Evolutionary conservation across 768 basidiomycete species (phyloP).

Genomic region (Leucocoprinus birnbaumii): DNA sequence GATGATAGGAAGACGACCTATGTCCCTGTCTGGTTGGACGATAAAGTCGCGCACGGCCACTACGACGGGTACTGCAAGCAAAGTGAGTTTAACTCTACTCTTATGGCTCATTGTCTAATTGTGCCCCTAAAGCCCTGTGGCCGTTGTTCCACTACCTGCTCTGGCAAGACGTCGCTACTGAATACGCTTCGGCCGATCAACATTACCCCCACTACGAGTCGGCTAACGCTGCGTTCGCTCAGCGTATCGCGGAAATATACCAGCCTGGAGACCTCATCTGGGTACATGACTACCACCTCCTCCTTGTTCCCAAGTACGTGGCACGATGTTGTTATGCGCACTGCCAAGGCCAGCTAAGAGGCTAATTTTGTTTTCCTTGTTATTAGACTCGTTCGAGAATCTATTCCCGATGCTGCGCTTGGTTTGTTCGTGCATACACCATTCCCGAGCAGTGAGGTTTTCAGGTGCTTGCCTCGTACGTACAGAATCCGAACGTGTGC

Average conservation of each 20-base stretch:
- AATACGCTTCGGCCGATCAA: constrained; percentile 81
- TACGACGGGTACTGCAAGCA: constrained; percentile 99
- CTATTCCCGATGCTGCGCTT: constrained; percentile 65
- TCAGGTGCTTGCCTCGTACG: constrained; percentile 87
- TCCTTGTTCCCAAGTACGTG: constrained; percentile 71
- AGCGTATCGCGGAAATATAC: constrained; percentile 70
- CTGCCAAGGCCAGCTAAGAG: background rate
- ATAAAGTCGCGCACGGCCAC: constrained; percentile 87
- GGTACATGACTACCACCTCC: constrained; percentile 95
- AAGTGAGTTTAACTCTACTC: constrained; percentile 51
- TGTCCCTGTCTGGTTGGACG: constrained; percentile 89
- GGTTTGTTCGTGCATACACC: constrained; percentile 98
- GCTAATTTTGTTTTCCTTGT: background rate
- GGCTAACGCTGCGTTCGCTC: constrained; percentile 84
- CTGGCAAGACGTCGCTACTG: constrained; percentile 94
- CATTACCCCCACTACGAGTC: constrained; percentile 80
- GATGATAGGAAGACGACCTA: constrained; percentile 65
- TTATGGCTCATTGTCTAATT: constrained; percentile 1
- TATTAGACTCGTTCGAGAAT: constrained; percentile 64
- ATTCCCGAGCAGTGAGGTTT: constrained; percentile 96
- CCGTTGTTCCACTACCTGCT: constrained; percentile 97
- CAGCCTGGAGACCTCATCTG: constrained; percentile 89
- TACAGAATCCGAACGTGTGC: constrained; percentile 17
- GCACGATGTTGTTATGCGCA: background rate
- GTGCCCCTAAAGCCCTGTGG: constrained; percentile 70